Conservation (phyloP, 2,329 filamentous ascomycete species). For the Exophiala lecanii-corni region DNA sequence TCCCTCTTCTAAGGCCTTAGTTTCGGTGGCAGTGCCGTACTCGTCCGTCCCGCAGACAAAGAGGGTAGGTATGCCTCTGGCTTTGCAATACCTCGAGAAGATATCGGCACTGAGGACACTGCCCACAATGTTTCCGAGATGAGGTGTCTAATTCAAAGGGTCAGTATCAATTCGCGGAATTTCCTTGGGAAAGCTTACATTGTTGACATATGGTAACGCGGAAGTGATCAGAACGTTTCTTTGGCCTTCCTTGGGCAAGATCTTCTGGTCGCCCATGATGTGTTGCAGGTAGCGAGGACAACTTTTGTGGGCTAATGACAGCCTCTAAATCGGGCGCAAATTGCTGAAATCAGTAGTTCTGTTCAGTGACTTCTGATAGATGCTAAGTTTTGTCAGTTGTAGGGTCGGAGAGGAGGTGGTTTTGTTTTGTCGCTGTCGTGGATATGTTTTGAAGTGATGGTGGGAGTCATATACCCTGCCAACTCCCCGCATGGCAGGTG, state of each 20-base stretch:
- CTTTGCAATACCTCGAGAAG: constrained; percentile 71
- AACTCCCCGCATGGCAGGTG: too few species aligned
- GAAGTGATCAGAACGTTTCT: constrained; percentile 87
- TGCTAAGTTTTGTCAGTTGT: too few species aligned
- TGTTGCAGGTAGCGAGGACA: constrained; percentile 1
- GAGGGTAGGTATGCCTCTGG: constrained; percentile 71
- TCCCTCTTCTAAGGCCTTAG: constrained; percentile 85
- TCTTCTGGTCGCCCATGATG: constrained; percentile 31
- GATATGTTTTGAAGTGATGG: too few species aligned
- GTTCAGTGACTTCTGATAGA: too few species aligned
- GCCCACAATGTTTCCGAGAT: constrained; percentile 84
- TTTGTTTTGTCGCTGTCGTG: too few species aligned
- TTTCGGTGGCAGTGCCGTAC: constrained; percentile 94
- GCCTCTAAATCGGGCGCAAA: neutral
- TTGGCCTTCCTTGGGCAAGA: constrained; percentile 67
- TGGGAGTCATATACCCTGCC: too few species aligned
- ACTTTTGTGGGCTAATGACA: neutral
- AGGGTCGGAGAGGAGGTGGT: too few species aligned
- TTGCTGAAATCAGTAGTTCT: constrained; percentile 3
- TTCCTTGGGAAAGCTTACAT: constrained; percentile 36
- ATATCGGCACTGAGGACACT: constrained; percentile 86
- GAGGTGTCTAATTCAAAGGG: constrained; percentile 62
- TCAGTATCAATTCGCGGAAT: neutral
- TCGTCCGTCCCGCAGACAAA: constrained; percentile 89
- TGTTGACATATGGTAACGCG: constrained; percentile 81